Base-by-base conservation (phyloP, 768 basidiomycete genomes). In the Termitomyces sp. region DNA sequence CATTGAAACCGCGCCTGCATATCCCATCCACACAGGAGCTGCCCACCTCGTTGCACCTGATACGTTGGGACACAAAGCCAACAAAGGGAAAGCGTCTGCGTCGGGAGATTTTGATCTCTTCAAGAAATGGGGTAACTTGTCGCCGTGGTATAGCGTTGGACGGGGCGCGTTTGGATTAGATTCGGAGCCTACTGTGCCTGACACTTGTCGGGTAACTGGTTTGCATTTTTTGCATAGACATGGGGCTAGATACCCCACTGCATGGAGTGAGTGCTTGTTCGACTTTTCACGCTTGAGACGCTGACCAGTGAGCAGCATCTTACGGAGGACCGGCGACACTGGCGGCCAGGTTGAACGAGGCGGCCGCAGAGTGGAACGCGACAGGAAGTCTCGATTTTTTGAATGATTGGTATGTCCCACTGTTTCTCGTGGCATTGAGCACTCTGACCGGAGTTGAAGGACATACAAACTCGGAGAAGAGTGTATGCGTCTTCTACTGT, bases 391-490 rank as follows among this genome's bases (percentile, higher is more conserved):
- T 96, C 16, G 67, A 75, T 0, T 97, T 96, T 67, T 72, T 97
- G 74, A 92, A 94, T 66, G 78, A 81, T 29, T 97, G 94, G 93
- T 90, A 46, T 35, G 81, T 67, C 61, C 45, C 65, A 59, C 23
- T n/a, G 14, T 43, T 32, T 27, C 38, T 51, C n/a, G 16, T 38
- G 42, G 14, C 9, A 11, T 43, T 29, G 8, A 40, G 34, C 11
- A 43, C 50, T 43, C 40, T 53, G 52, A 50, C 58, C 40, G 2
- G 25, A 25, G 37, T 27, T 53, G 12, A 60, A 92, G 91, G 95
- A 86, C 88, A 5, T 95, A 93, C 71, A 90, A 90, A 63, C 82
- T 98, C 2, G 95, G 95, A 14, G 86, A 87, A 74, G 95, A 97
- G 75, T 75, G 89, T 90, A 62, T 16, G 70, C 58, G 29, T 11